Evolutionary conservation across 2,329 filamentous ascomycete genomes (phyloP).

Genomic region (Setomelanomma holmii): DNA sequence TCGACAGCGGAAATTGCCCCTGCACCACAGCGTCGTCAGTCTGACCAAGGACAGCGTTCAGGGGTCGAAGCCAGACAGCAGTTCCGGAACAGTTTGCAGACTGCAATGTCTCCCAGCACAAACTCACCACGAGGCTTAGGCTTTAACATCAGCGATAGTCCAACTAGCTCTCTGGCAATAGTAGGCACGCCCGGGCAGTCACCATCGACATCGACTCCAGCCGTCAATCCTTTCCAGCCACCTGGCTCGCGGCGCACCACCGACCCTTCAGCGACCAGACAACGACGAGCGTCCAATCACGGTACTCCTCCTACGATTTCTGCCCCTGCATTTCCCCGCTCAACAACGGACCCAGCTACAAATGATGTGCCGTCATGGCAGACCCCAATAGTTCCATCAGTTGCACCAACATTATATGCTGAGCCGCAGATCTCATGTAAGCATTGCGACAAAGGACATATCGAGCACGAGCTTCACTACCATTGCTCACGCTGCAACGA

Average conservation of each 20-base stretch:
- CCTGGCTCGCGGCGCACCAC: slow-evolving; percentile 41
- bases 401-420: slow-evolving; percentile 55
- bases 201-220: slow-evolving; percentile 22
- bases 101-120: slow-evolving; percentile 34
- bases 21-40: slow-evolving; percentile 45
- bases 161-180: slow-evolving; percentile 33
- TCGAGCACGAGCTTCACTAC: slow-evolving; percentile 88
- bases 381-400: slow-evolving; percentile 17
- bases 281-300: slow-evolving; percentile 28
- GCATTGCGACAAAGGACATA: slow-evolving; percentile 72
- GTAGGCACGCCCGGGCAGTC: slow-evolving; percentile 29
- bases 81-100: slow-evolving; percentile 38
- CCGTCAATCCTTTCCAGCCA: slow-evolving; percentile 19
- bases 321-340: slow-evolving; percentile 34
- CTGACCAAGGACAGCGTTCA: slow-evolving; percentile 54
- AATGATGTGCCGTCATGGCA: slow-evolving; percentile 25
- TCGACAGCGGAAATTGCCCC: slow-evolving; percentile 28
- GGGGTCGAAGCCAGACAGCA: slow-evolving; percentile 49
- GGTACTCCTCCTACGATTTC: slow-evolving; percentile 35
- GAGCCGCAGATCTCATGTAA: slow-evolving; percentile 80
- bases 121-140: slow-evolving; percentile 36
- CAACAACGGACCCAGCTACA: slow-evolving; percentile 36
- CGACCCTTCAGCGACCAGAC: slow-evolving; percentile 33
- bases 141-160: slow-evolving; percentile 39
- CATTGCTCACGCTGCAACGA: slow-evolving; percentile 75